phyloP scores from a whole-genome alignment of 108 stramenopile species.

The Cyclotella sp. region DNA sequence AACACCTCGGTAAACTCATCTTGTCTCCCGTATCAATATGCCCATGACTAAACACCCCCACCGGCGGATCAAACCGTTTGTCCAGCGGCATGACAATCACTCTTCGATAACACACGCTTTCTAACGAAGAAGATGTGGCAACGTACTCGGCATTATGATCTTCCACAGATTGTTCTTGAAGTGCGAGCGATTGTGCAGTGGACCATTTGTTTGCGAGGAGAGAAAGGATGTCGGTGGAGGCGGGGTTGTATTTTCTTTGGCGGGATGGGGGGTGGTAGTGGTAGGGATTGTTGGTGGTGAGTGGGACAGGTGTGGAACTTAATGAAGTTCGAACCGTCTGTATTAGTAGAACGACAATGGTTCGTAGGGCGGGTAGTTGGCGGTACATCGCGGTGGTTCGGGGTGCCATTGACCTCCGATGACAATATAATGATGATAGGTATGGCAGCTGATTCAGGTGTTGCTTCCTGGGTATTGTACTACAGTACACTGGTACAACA shows the following conservation, averaged over 20 bases:
- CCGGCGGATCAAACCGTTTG: constrained; percentile 86
- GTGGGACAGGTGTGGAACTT: constrained; percentile 1
- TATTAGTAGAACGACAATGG: not conserved
- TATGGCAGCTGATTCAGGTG: too few relatives aligned
- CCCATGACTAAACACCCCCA: constrained; percentile 82
- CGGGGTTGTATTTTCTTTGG: not conserved
- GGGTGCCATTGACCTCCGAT: not conserved
- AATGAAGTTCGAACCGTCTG: not conserved
- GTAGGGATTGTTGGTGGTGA: constrained; percentile 8
- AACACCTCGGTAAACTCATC: constrained; percentile 73
- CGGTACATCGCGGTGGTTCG: not conserved
- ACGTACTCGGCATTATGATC: constrained; percentile 86
- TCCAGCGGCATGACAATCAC: constrained; percentile 79
- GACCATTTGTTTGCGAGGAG: constrained; percentile 19
- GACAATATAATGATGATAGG: too few relatives aligned
- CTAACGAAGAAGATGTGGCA: constrained; percentile 52
- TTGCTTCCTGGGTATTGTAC: too few relatives aligned
- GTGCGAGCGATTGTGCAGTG: constrained; percentile 50
- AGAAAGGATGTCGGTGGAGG: constrained; percentile 2
- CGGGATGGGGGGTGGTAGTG: constrained; percentile 8
- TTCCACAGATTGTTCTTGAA: constrained; percentile 82
- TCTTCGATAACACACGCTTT: constrained; percentile 60
- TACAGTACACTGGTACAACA: too few relatives aligned
- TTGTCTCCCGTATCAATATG: constrained; percentile 91
- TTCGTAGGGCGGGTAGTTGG: not conserved